These are phyloP conservation scores for Colletotrichum trifolii DNA, from an alignment of 2,329 filamentous ascomycete species.

Conservation along the genomic window DNA sequence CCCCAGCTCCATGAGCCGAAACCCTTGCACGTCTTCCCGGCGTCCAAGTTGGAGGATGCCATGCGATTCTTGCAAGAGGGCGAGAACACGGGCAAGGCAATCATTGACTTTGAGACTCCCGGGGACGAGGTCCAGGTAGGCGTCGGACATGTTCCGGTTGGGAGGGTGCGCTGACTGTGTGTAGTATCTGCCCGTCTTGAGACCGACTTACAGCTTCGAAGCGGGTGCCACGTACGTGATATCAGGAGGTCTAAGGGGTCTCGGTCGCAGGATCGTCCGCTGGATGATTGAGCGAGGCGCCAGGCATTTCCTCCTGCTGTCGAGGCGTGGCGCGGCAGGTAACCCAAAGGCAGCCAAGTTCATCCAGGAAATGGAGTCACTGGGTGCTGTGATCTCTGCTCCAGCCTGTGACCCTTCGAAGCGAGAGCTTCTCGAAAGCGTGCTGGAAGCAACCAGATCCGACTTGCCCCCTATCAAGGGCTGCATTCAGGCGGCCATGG, in stretches of 20 bases:
- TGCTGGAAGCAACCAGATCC: constrained; percentile 30
- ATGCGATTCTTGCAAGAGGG: constrained; percentile 58
- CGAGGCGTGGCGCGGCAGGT: constrained; percentile 49
- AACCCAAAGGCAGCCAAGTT: constrained; percentile 40
- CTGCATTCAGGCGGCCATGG: constrained; percentile 50
- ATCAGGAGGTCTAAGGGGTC: constrained; percentile 67
- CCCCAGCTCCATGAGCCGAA: constrained; percentile 13
- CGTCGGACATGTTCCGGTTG: not conserved
- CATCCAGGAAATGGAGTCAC: constrained; percentile 44
- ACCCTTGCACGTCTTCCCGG: constrained; percentile 41
- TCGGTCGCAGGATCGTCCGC: constrained; percentile 63
- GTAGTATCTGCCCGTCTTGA: constrained; percentile 14
- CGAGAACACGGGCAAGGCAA: constrained; percentile 57
- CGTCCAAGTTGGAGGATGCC: constrained; percentile 44
- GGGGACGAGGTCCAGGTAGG: not conserved
- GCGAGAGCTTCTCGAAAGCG: constrained; percentile 14
- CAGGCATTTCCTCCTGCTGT: constrained; percentile 62
- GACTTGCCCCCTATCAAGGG: constrained; percentile 45
- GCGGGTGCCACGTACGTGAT: constrained; percentile 62
- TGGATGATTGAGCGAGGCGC: constrained; percentile 58
- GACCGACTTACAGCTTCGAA: constrained; percentile 36
- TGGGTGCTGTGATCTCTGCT: constrained; percentile 47
- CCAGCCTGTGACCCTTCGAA: constrained; percentile 58
- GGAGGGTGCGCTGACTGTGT: not conserved
- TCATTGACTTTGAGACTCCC: constrained; percentile 42